These are phyloP conservation scores for Saksenaea vasiformis DNA, from an alignment of 371 early-diverging fungal species.

Conservation along the genomic window DNA sequence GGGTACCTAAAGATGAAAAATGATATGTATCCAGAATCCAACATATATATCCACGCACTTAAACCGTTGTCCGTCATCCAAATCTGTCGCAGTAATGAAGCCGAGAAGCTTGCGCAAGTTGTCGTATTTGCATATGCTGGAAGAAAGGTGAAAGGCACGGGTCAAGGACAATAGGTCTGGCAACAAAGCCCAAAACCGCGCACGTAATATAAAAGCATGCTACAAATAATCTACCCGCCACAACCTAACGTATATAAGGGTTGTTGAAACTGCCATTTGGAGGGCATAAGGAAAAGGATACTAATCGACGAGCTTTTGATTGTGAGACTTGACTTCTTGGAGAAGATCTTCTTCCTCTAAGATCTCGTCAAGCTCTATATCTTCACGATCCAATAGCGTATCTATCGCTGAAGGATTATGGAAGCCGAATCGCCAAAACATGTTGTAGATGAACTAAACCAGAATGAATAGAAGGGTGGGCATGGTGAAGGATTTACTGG, in stretches of 20 bases:
- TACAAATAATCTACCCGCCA: neutral
- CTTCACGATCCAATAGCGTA: slow-evolving; percentile 73
- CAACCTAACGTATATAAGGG: neutral
- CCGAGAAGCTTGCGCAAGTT: slow-evolving; percentile 60
- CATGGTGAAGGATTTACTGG: neutral
- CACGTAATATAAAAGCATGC: neutral
- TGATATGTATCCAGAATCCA: neutral
- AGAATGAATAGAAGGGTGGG: neutral
- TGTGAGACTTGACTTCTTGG: slow-evolving; percentile 83
- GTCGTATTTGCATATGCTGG: slow-evolving; percentile 64
- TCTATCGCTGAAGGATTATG: slow-evolving; percentile 73
- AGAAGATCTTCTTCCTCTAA: slow-evolving; percentile 82
- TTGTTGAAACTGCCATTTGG: neutral
- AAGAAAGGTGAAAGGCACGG: neutral
- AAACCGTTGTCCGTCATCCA: slow-evolving; percentile 72
- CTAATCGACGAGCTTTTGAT: slow-evolving; percentile 78
- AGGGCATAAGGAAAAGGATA: slow-evolving; percentile 32
- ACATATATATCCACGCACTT: slow-evolving; percentile 52
- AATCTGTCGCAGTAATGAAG: slow-evolving; percentile 63
- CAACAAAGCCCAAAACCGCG: neutral
- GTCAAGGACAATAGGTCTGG: slow-evolving; percentile 7
- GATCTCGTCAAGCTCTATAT: slow-evolving; percentile 72
- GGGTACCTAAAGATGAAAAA: slow-evolving; percentile 63
- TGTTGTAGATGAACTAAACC: slow-evolving; percentile 16
- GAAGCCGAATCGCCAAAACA: slow-evolving; percentile 84